phyloP scores from a whole-genome alignment of 176 grass and related monocot genomes.

The Ananas comosus region DNA sequence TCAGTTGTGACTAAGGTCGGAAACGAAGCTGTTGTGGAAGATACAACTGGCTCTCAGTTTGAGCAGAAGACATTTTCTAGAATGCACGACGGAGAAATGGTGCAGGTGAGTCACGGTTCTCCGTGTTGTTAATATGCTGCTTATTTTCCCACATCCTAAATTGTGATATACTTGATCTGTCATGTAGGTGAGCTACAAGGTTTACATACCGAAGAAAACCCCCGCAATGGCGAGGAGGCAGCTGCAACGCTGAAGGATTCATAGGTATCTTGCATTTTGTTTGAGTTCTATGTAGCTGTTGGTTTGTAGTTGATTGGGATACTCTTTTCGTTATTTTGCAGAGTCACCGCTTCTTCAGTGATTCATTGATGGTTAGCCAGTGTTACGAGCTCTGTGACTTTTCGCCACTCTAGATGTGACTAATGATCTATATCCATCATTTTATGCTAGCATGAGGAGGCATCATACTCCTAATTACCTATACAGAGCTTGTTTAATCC shows the following conservation, averaged over 20 bases:
- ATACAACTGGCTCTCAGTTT: slow-evolving; percentile 38
- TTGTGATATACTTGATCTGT: slow-evolving; percentile 21
- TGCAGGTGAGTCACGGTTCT: slow-evolving; percentile 47
- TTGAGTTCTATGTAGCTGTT: not conserved
- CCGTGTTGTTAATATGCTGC: not conserved
- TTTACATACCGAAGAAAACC: slow-evolving; percentile 80
- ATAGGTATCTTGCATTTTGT: no score
- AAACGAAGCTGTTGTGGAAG: not conserved
- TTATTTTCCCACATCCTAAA: slow-evolving; percentile 9
- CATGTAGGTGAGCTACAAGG: slow-evolving; percentile 87
- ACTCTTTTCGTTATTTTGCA: not conserved
- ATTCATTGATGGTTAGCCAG: not conserved
- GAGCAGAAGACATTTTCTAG: slow-evolving; percentile 90
- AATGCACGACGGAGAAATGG: slow-evolving; percentile 74
- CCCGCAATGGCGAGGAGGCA: slow-evolving; percentile 63
- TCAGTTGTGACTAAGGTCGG: not conserved
- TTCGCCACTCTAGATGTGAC: not conserved
- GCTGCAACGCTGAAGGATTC: slow-evolving; percentile 48
- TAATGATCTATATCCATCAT: not conserved
- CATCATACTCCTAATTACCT: not conserved
- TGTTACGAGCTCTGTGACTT: not conserved
- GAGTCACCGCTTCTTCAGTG: not conserved
- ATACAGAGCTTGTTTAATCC: not conserved
- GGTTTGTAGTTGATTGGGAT: not conserved
- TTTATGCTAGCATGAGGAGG: not conserved